Percentiles rank a stretch among this genome's conserved stretches.
Conservation (phyloP, 345 rosid genomes). For the Noccaea caerulescens region DNA sequence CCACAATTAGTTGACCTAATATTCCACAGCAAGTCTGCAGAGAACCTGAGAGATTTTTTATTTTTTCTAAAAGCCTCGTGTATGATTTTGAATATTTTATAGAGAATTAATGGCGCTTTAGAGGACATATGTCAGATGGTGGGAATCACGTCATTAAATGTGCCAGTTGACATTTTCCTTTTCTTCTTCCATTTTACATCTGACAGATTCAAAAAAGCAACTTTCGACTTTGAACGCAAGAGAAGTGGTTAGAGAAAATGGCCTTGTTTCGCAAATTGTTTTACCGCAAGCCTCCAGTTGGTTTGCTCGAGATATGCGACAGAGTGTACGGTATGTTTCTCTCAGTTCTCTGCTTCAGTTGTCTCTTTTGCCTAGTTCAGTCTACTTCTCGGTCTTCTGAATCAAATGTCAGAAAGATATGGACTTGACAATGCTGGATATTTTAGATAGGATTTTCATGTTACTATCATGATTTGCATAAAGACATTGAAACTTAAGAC, state of each 20-base stretch:
- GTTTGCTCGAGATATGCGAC: slow-evolving; percentile 90
- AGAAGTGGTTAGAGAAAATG: slow-evolving; percentile 49
- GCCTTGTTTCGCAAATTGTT: slow-evolving; percentile 85
- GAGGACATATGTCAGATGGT: slow-evolving; percentile 39
- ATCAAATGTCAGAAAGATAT: neutral
- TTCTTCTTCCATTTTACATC: slow-evolving; percentile 3
- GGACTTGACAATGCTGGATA: neutral
- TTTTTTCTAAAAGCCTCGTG: no score
- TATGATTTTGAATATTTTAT: no score
- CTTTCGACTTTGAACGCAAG: slow-evolving; percentile 1
- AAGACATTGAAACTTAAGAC: slow-evolving; percentile 18
- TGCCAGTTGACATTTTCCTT: slow-evolving; percentile 37
- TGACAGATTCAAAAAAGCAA: slow-evolving; percentile 19
- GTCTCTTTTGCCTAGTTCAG: slow-evolving; percentile 7
- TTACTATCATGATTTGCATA: neutral
- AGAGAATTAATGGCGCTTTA: neutral
- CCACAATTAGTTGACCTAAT: no score
- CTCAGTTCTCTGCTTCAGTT: neutral
- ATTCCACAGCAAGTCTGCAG: no score
- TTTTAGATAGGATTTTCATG: neutral
- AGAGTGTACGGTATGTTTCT: slow-evolving; percentile 68
- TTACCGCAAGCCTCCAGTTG: slow-evolving; percentile 87
- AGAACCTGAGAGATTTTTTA: no score
- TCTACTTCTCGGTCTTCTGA: neutral
- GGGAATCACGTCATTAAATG: slow-evolving; percentile 42